Conservation (phyloP, 352 stramenopile species). For the Phytophthora parvispora region DNA sequence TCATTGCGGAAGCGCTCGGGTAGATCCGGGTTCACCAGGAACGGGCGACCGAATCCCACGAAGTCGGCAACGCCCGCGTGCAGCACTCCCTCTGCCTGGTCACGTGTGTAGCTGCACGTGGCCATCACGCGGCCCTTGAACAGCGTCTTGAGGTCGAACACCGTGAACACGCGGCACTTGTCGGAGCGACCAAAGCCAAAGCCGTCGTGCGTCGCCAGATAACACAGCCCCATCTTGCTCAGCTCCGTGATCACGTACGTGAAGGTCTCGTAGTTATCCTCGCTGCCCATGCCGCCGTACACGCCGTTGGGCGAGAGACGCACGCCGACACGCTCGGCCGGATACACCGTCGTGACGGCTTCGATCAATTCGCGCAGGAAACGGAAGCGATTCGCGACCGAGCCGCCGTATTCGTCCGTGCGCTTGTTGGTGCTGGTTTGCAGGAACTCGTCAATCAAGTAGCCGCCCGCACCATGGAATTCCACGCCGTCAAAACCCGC, state of each 20-base stretch:
- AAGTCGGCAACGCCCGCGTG: constrained; percentile 40
- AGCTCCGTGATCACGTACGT: constrained; percentile 44
- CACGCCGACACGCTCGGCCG: constrained; percentile 30
- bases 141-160: constrained; percentile 39
- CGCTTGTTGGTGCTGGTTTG: constrained; percentile 80
- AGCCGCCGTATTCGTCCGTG: constrained; percentile 86
- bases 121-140: constrained; percentile 38
- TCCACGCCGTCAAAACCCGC: constrained; percentile 71
- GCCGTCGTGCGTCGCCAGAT: constrained; percentile 46
- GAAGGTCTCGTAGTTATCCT: constrained; percentile 58
- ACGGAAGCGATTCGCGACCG: constrained; percentile 77
- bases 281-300: constrained; percentile 44
- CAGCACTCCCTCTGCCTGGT: constrained; percentile 44
- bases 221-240: constrained; percentile 42
- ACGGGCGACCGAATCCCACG: constrained; percentile 39
- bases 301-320: constrained; percentile 47
- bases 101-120: constrained; percentile 45
- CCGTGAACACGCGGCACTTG: constrained; percentile 32
- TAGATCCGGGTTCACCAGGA: constrained; percentile 51
- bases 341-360: constrained; percentile 45
- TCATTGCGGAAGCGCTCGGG: constrained; percentile 36
- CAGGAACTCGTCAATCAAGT: constrained; percentile 93
- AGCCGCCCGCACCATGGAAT: constrained; percentile 90
- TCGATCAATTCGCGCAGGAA: constrained; percentile 79
- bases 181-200: constrained; percentile 45